These are phyloP conservation scores for Oenanthe sinensis DNA, from an alignment of 129 eudicot species.

Conservation along the genomic window DNA sequence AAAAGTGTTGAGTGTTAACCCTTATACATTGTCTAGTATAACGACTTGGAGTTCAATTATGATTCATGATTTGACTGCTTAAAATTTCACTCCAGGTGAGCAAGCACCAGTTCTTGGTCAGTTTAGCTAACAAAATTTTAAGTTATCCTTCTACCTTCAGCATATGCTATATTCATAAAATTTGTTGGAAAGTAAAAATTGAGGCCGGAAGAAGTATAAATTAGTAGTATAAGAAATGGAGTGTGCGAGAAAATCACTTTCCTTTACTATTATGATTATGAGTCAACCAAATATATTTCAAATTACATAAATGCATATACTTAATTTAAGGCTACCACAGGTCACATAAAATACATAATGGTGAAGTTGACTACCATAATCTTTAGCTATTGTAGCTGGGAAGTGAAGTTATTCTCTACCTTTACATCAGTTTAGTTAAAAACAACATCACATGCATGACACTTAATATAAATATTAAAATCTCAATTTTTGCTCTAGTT, in stretches of 20 bases:
- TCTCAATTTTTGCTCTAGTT: neutral
- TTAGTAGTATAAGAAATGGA: neutral
- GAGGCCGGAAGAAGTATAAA: neutral
- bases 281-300: neutral
- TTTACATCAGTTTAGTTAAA: neutral
- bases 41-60: neutral
- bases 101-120: too few relatives aligned
- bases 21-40: neutral
- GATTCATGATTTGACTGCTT: neutral
- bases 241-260: neutral
- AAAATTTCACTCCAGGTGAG: neutral
- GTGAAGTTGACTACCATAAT: neutral
- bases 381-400: neutral
- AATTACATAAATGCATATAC: neutral
- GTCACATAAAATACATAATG: neutral
- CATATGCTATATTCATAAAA: neutral
- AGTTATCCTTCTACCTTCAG: neutral
- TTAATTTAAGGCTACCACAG: neutral
- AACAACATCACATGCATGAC: neutral
- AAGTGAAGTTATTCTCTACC: neutral
- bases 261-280: neutral
- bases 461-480: neutral
- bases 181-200: neutral
- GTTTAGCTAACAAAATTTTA: neutral
- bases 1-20: neutral